A percentile compares a stretch with the other conserved stretches of the same genome.
Evolutionary conservation across 257 asterid species (phyloP).

Genomic region (Cinchona pubescens): DNA sequence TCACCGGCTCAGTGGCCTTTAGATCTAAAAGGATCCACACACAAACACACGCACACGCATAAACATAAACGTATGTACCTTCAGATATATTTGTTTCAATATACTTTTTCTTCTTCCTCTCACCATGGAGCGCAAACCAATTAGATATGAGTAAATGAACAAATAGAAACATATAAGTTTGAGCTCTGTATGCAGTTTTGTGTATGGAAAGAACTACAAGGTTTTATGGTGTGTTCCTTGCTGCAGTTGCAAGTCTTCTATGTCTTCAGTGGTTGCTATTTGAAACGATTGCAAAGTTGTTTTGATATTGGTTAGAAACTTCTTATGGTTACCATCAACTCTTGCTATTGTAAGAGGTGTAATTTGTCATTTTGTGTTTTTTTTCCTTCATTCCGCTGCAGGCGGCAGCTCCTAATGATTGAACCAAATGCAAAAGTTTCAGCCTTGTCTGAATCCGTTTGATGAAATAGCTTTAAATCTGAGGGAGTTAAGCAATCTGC

Average conservation of each 20-base stretch:
- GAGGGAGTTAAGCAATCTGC: constrained; percentile 7
- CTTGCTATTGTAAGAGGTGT: not conserved
- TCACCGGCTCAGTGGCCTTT: too few species aligned
- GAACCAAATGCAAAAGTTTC: constrained; percentile 11
- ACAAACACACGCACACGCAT: not conserved
- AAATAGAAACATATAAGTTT: not conserved
- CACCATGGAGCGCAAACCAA: not conserved
- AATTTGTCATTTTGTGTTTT: not conserved
- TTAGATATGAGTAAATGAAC: not conserved
- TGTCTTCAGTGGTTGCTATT: not conserved
- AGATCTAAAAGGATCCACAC: too few species aligned
- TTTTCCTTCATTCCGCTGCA: not conserved
- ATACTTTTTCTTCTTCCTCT: too few species aligned
- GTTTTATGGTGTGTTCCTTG: not conserved
- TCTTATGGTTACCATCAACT: not conserved
- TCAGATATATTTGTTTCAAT: too few species aligned
- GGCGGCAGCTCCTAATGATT: constrained; percentile 7
- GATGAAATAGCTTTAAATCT: constrained; percentile 6
- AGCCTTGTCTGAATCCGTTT: constrained; percentile 15
- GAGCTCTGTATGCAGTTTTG: not conserved
- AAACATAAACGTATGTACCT: not conserved
- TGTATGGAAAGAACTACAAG: not conserved
- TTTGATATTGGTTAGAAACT: not conserved
- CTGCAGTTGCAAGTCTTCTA: not conserved
- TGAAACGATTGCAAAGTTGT: not conserved